Evolutionary conservation across 169 alveolate species (phyloP).

Genomic region (Cryptosporidium canis): DNA sequence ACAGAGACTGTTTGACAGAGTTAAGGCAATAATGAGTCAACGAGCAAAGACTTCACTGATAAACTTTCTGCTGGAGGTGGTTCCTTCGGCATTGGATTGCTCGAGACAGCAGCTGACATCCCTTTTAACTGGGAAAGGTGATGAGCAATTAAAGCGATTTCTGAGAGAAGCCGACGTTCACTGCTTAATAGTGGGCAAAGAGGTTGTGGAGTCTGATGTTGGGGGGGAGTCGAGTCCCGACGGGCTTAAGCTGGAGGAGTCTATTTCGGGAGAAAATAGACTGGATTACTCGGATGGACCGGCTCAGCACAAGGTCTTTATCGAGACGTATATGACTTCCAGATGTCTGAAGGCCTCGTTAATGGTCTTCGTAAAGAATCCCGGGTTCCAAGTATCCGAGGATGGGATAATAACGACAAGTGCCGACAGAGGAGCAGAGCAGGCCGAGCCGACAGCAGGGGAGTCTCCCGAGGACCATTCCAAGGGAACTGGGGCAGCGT

Average conservation of each 20-base stretch:
- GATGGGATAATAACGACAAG: conserved; percentile 68
- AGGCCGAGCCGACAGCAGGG: not conserved
- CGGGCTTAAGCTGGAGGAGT: conserved; percentile 15
- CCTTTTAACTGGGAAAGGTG: conserved; percentile 79
- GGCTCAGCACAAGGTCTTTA: conserved; percentile 34
- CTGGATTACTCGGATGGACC: conserved; percentile 41
- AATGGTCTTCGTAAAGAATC: conserved; percentile 77
- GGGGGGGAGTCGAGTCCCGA: not conserved
- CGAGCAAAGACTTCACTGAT: conserved; percentile 80
- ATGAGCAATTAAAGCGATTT: conserved; percentile 78
- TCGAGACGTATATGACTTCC: conserved; percentile 63
- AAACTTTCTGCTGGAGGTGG: conserved; percentile 82
- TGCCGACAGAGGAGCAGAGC: conserved; percentile 35
- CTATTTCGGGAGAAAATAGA: conserved; percentile 8
- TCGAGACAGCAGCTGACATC: conserved; percentile 81
- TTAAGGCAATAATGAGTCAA: conserved; percentile 72
- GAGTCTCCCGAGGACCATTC: conserved; percentile 4
- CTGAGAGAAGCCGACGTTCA: conserved; percentile 79
- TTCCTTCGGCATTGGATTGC: conserved; percentile 84
- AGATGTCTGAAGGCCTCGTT: conserved; percentile 65
- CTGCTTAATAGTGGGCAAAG: conserved; percentile 82
- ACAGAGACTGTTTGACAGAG: not conserved
- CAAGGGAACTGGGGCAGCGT: not conserved
- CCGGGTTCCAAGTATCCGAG: conserved; percentile 74
- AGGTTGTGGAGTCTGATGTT: conserved; percentile 33